phyloP scores from a whole-genome alignment of 2,329 filamentous ascomycete genomes.

The Lasiodiplodia gonubiensis region DNA sequence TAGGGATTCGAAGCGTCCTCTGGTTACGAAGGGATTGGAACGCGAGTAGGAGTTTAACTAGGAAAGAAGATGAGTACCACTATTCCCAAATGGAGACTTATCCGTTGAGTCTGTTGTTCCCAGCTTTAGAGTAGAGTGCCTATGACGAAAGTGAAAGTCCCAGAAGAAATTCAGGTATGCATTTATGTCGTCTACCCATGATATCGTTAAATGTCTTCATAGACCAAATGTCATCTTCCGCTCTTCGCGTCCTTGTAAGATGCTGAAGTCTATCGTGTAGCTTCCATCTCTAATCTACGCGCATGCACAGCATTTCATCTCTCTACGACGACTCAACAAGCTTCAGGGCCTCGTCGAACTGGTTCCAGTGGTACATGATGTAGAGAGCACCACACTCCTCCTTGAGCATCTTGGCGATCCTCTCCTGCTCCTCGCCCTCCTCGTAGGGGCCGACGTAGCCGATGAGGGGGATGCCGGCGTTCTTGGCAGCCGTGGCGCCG shows the following conservation, averaged over 20 bases:
- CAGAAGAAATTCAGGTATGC: background rate
- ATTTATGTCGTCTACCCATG: slow-evolving; percentile 23
- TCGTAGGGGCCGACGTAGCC: slow-evolving; percentile 84
- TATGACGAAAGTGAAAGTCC: background rate
- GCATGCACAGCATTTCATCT: background rate
- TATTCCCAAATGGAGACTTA: no score
- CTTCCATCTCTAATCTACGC: slow-evolving; percentile 25
- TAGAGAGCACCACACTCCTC: slow-evolving; percentile 55
- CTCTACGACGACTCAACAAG: slow-evolving; percentile 48
- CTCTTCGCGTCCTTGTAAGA: slow-evolving; percentile 9
- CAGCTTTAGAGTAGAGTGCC: background rate
- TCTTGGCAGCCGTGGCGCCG: slow-evolving; percentile 76
- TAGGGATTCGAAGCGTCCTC: no score
- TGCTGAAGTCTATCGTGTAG: slow-evolving; percentile 19
- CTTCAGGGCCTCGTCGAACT: slow-evolving; percentile 57
- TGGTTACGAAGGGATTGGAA: no score
- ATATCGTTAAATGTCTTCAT: slow-evolving; percentile 9
- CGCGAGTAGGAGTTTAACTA: no score
- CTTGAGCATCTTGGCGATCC: slow-evolving; percentile 56
- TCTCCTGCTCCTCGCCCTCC: slow-evolving; percentile 68
- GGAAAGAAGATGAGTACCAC: no score
- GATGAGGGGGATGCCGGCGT: slow-evolving; percentile 79
- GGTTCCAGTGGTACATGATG: slow-evolving; percentile 60
- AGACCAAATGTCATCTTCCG: slow-evolving; percentile 10
- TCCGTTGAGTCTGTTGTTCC: no score